Percentiles rank a stretch among this genome's conserved stretches.
Conservation (phyloP, 2,329 filamentous ascomycete species). For the Hirsutella thompsonii region DNA sequence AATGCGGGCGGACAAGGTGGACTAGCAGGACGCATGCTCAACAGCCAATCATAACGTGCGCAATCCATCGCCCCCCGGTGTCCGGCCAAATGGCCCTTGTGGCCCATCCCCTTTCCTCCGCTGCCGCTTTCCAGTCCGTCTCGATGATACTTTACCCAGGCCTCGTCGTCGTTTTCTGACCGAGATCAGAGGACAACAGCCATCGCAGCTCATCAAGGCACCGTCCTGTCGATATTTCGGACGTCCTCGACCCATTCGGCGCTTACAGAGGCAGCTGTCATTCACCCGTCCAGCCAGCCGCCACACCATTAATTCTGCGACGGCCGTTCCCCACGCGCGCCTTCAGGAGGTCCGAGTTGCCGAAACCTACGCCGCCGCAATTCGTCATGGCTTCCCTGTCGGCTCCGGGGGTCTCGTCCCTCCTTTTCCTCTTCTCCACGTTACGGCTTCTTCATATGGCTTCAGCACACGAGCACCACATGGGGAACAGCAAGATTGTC, state of each 20-base stretch:
- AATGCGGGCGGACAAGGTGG: too few species aligned
- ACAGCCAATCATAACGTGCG: constrained; percentile 1
- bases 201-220: not conserved
- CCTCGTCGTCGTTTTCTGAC: not conserved
- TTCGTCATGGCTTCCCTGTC: constrained; percentile 9
- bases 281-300: not conserved
- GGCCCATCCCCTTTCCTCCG: not conserved
- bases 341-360: constrained; percentile 2
- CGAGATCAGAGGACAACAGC: not conserved
- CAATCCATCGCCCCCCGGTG: not conserved
- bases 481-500: constrained; percentile 40
- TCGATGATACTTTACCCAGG: not conserved
- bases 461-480: constrained; percentile 35
- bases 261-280: not conserved
- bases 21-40: not conserved
- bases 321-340: not conserved
- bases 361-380: not conserved
- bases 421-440: constrained; percentile 9
- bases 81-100: not conserved
- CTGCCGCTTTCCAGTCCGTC: not conserved
- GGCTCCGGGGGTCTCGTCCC: constrained; percentile 5
- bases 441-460: constrained; percentile 12
- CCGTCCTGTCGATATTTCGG: not conserved
- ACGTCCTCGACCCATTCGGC: not conserved
- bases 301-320: not conserved